A percentile compares a stretch with the other conserved stretches of the same genome.
Conservation (phyloP, 208 protist genomes). For the Leishmania martiniquensis region DNA sequence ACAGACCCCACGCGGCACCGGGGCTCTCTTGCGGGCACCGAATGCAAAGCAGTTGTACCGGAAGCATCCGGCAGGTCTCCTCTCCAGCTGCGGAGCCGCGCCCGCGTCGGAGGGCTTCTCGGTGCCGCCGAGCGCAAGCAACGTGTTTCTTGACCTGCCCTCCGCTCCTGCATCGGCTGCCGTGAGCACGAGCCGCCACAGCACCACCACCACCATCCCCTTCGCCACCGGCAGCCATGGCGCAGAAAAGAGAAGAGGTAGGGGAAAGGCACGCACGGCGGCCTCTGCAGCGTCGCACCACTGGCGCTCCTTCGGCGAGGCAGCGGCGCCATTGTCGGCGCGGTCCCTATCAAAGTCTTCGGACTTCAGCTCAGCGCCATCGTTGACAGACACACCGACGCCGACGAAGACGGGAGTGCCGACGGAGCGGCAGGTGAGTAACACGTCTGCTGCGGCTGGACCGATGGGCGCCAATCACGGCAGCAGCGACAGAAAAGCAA, state of each 20-base stretch:
- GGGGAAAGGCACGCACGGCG: not conserved
- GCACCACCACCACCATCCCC: not conserved
- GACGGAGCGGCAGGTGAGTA: not conserved
- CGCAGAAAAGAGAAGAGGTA: not conserved
- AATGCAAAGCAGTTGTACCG: constrained; percentile 9
- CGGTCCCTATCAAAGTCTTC: not conserved
- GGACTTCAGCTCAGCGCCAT: constrained; percentile 5
- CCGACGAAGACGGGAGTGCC: not conserved
- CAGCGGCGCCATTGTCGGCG: constrained; percentile 1
- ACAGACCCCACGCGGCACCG: not conserved
- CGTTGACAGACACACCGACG: constrained; percentile 3
- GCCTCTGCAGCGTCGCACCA: constrained; percentile 7
- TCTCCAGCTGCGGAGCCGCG: not conserved
- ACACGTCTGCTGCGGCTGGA: not conserved
- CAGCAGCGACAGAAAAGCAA: not conserved
- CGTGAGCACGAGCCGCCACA: not conserved
- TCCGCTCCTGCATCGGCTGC: constrained; percentile 6
- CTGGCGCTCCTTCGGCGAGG: not conserved
- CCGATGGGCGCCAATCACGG: not conserved
- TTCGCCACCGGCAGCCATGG: not conserved
- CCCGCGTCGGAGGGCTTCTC: constrained; percentile 21
- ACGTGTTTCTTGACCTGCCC: constrained; percentile 20
- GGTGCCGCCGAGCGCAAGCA: not conserved
- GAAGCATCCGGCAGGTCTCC: constrained; percentile 5
- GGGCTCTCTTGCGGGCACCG: not conserved